Percentiles rank a stretch among this genome's conserved stretches.
Evolutionary conservation across 2,329 filamentous ascomycete genomes (phyloP).

Genomic region (Cordyceps javanica): DNA sequence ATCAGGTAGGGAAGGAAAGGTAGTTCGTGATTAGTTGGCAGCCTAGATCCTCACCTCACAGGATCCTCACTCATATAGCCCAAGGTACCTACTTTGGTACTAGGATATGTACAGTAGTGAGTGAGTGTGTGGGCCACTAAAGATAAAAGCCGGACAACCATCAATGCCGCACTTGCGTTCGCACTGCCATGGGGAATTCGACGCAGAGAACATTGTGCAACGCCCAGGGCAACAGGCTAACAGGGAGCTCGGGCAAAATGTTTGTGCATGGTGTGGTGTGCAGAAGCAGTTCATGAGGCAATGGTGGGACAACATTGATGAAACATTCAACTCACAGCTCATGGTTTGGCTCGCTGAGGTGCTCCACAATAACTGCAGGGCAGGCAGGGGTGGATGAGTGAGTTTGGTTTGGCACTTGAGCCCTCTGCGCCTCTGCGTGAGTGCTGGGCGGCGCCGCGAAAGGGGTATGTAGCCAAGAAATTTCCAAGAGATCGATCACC

Average conservation of each 20-base stretch:
- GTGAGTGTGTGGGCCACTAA: no score
- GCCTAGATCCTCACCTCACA: no score
- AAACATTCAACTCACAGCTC: constrained; percentile 8
- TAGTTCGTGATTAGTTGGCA: no score
- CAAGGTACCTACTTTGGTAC: no score
- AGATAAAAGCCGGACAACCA: neutral
- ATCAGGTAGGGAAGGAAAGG: neutral
- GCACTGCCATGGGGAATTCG: no score
- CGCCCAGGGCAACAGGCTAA: no score
- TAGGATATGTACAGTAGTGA: no score
- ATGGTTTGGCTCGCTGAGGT: constrained; percentile 1
- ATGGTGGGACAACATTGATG: neutral
- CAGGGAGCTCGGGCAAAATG: neutral
- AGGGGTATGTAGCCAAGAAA: constrained; percentile 3
- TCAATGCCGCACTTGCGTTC: neutral
- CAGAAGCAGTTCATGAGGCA: neutral
- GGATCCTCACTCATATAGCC: no score
- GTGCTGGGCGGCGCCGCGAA: neutral
- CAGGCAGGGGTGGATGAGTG: neutral
- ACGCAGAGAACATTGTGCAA: no score
- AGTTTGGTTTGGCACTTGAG: neutral
- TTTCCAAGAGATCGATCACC: constrained; percentile 8
- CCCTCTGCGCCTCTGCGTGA: neutral
- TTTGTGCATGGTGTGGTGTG: neutral
- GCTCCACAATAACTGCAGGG: neutral